Evolutionary conservation across 2,329 filamentous ascomycete genomes (phyloP), one percentile per base, ranked within the genome.

Genomic region (Trichoderma sp.): DNA sequence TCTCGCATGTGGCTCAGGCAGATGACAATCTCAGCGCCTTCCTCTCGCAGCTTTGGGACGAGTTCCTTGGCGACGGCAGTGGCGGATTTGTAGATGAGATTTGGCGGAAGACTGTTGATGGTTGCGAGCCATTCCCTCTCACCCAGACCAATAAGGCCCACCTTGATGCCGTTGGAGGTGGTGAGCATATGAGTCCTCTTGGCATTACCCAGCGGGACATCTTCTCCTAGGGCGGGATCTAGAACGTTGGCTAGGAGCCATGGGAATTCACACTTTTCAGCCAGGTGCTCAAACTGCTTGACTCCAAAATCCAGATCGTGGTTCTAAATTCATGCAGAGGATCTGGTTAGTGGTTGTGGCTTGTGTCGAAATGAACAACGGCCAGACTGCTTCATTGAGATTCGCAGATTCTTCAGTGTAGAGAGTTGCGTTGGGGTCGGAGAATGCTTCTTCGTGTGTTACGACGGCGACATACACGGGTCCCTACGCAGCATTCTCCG

Each of bases 281-380:
- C 86, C 63, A 97, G 84, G 77, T 94, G 86, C 70, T 89, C 85
- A 79, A 95, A 95, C 79, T 97, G 94, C 70, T 87, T 86, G 53
- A 97, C 92, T 13, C 94, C 95, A 81, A 97, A 97, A 82, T 97
- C 95, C 68, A 97, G 89, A 79, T 97, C 95, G 80, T 97, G 94
- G 79, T 97, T 97, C 88, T 94, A 73, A 30, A 55, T 34, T 3
- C 0, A 26, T 15, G 9, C 6, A 23, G 28, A 9, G 12, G 11
- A 15, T 9, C 3, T 4, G 12, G 57, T 69, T 12, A 69, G 36
- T 17, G 23, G 8, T 8, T 20, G 53, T 68, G 20, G 26, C 15
- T 36, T 6, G 23, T 28, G 28, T 32, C 11, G 20, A 26, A 17
- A 23, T 26, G 17, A 72, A 66, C 67, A 74, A 86, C 90, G 7